Conservation (phyloP, 1,284 basidiomycete species). For the Cryptococcus sp. region DNA sequence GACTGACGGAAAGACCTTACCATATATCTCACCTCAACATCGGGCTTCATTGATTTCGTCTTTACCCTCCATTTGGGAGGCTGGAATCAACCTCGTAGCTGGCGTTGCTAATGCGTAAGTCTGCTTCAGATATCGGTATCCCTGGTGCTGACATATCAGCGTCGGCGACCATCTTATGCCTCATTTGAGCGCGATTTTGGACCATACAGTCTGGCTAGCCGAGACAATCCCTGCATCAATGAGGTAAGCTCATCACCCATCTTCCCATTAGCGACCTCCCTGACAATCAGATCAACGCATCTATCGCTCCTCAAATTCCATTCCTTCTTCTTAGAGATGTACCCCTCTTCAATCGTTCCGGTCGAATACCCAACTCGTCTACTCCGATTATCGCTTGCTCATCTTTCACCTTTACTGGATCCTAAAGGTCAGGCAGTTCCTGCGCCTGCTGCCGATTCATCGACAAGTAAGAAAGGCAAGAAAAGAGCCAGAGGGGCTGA, state of each 20-base stretch:
- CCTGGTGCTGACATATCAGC: constrained; percentile 8
- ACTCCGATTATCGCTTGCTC: constrained; percentile 29
- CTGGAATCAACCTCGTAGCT: constrained; percentile 34
- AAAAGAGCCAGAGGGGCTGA: constrained; percentile 71
- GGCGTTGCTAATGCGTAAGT: constrained; percentile 17
- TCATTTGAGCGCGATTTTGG: constrained; percentile 37
- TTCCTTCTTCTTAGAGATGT: constrained; percentile 26
- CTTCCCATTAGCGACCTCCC: background rate
- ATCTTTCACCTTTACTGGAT: constrained; percentile 28
- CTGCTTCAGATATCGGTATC: background rate
- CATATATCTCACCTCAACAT: constrained; percentile 39
- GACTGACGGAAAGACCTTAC: constrained; percentile 18
- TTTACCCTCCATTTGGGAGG: constrained; percentile 36
- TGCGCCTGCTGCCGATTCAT: constrained; percentile 17
- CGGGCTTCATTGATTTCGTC: constrained; percentile 29
- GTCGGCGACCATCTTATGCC: constrained; percentile 42
- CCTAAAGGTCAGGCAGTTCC: constrained; percentile 7
- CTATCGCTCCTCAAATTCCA: constrained; percentile 39
- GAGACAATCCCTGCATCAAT: constrained; percentile 31
- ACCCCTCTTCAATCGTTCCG: constrained; percentile 29
- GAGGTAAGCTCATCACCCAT: constrained; percentile 16
- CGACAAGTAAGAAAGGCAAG: constrained; percentile 58
- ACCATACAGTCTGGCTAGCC: constrained; percentile 39
- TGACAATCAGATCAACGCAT: constrained; percentile 17
- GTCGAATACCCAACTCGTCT: constrained; percentile 38